phyloP scores from a whole-genome alignment of 768 basidiomycete genomes.

The Postia placenta region DNA sequence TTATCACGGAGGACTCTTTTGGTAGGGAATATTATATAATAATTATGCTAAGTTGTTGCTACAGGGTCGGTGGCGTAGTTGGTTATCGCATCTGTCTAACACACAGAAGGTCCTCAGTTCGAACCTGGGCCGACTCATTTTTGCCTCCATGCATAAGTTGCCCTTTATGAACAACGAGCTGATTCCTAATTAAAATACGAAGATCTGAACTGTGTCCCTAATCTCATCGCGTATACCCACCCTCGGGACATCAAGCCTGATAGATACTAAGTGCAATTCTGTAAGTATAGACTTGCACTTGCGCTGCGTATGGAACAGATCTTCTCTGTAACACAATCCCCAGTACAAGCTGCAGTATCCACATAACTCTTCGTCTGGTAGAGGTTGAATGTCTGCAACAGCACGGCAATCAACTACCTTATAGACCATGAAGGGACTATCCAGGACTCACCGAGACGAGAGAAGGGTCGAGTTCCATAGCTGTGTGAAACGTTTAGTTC shows the following conservation, averaged over 20 bases:
- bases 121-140: conserved; percentile 48
- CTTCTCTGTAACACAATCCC: conserved; percentile 52
- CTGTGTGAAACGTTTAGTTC: conserved; percentile 25
- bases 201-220: background rate
- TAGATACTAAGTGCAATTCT: conserved; percentile 55
- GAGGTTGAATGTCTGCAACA: conserved; percentile 49
- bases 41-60: too few relatives aligned
- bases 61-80: conserved; percentile 68
- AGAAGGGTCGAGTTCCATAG: conserved; percentile 48
- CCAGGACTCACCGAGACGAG: conserved; percentile 44
- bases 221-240: background rate
- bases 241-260: background rate
- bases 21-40: too few relatives aligned
- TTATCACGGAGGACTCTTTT: too few relatives aligned
- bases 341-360: conserved; percentile 47
- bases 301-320: conserved; percentile 75
- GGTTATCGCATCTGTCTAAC: conserved; percentile 84
- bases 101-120: conserved; percentile 75
- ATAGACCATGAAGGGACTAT: background rate
- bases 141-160: too few relatives aligned
- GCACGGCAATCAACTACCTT: background rate
- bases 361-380: conserved; percentile 66
- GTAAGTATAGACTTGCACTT: conserved; percentile 50
- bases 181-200: background rate
- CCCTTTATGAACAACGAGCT: background rate